Percentiles rank a stretch among this genome's conserved stretches.
Evolutionary conservation across 2,329 filamentous ascomycete species (phyloP).

Genomic region (Aspergillus aculeatus): DNA sequence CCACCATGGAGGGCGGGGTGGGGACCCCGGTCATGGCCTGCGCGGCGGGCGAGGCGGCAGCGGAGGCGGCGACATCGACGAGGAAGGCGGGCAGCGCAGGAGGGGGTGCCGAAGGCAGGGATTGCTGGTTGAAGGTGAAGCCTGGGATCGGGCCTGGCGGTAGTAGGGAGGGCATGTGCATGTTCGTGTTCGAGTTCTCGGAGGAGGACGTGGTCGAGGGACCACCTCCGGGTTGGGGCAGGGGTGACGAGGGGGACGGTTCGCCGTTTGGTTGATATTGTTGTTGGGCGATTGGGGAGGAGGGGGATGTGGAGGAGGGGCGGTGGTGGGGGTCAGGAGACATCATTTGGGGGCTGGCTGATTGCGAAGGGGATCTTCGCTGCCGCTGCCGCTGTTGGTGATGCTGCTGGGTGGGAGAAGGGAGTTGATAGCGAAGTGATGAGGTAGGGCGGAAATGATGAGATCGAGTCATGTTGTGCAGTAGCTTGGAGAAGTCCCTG

Average conservation of each 20-base stretch:
- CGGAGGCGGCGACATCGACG: slow-evolving; percentile 19
- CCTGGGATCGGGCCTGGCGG: not conserved
- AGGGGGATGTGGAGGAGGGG: slow-evolving; percentile 15
- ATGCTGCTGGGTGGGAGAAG: slow-evolving; percentile 10
- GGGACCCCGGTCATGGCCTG: slow-evolving; percentile 22
- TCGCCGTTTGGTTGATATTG: not conserved
- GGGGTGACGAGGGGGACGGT: not conserved
- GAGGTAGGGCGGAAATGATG: slow-evolving; percentile 31
- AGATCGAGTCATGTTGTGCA: slow-evolving; percentile 37
- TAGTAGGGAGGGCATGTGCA: not conserved
- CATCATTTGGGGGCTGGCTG: slow-evolving; percentile 7
- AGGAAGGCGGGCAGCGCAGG: slow-evolving; percentile 20
- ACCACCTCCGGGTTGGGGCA: not conserved
- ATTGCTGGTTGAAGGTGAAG: not conserved
- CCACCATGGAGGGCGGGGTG: slow-evolving; percentile 39
- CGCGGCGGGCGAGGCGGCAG: slow-evolving; percentile 16
- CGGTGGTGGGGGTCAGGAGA: not conserved
- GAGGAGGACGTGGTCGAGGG: slow-evolving; percentile 17
- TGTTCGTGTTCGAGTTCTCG: not conserved
- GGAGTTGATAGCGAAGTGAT: slow-evolving; percentile 23
- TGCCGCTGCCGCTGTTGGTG: not conserved
- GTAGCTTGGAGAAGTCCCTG: slow-evolving; percentile 34
- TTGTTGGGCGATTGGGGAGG: slow-evolving; percentile 13
- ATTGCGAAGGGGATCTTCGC: slow-evolving; percentile 6
- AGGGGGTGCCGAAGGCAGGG: slow-evolving; percentile 1